These are phyloP conservation scores for Agrocybe praecox DNA, from an alignment of 768 basidiomycete species.

Conservation along the genomic window DNA sequence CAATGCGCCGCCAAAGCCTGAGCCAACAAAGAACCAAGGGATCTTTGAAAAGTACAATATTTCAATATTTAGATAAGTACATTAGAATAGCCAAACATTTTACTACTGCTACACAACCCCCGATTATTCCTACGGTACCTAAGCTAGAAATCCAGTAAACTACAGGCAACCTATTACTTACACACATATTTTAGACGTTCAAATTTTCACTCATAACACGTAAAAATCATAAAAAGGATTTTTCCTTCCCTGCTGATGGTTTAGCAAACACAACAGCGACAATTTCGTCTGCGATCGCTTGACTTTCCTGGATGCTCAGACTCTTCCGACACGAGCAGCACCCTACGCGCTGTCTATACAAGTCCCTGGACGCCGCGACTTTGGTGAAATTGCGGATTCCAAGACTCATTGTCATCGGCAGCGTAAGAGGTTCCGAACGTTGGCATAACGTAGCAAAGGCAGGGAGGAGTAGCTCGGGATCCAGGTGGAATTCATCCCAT, in stretches of 20 bases:
- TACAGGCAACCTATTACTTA: not conserved
- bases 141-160: not conserved
- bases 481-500: conserved; percentile 36
- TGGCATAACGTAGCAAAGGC: conserved; percentile 31
- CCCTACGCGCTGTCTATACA: conserved; percentile 30
- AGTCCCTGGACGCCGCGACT: conserved; percentile 32
- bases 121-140: not conserved
- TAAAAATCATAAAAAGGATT: conserved; percentile 8
- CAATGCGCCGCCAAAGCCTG: conserved; percentile 16
- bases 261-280: conserved; percentile 19
- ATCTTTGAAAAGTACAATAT: conserved; percentile 1
- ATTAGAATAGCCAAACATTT: not conserved
- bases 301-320: conserved; percentile 23
- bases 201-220: not conserved
- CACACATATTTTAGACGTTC: not conserved
- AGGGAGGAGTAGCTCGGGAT: conserved; percentile 27
- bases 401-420: conserved; percentile 33
- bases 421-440: conserved; percentile 31
- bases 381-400: conserved; percentile 34
- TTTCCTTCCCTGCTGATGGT: not conserved
- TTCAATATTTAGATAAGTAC: conserved; percentile 1
- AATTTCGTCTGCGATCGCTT: conserved; percentile 23
- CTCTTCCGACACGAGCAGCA: conserved; percentile 26
- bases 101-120: not conserved
- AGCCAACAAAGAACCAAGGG: not conserved